Evolutionary conservation across 768 basidiomycete genomes (phyloP), one percentile per base, ranked within the genome.

Genomic region (Suillus subluteus): DNA sequence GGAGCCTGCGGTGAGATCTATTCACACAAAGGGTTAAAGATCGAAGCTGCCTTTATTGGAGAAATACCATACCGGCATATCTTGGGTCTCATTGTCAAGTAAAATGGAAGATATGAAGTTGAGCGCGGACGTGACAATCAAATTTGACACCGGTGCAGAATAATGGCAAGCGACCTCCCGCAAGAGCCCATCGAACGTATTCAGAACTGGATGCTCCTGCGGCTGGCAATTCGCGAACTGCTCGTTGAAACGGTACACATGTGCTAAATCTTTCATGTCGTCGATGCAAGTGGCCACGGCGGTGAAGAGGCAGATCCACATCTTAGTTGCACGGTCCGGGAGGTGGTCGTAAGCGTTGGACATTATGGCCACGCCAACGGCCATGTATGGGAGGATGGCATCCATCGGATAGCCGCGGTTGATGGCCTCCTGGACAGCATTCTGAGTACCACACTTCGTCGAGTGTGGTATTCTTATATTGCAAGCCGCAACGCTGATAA

Each of bases 261-360:
- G 37, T 58, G 69, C 40, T 40, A 73, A 66, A 5, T 67, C 69
- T 21, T 66, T 70, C 2, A 67, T 62, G 66, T 84, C 82, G 66
- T 85, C 83, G 35, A 79, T 63, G 50, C 70, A 79, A 59, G 78
- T 77, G 21, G 73, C 62, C 58, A 75, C 80, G 0, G 80, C 76
- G 1, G 82, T 83, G 69, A 75, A 82, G 6, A 81, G 67, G 3
- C 80, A 74, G 26, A 80, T 76, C 66, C 76, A 73, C 5, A 80
- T 74, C 58, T 73, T 73, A 1, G 74, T 73, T 11, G 74, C 67
- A 12, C 66, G 58, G 67, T 75, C 62, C 12, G 59, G 58, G 3
- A 79, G 66, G 62, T 80, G 78, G 1, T 48, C 67, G 62, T 76
- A 78, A 13, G 70, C 70, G 21, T 56, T 56, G 21, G 55, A 56